Percentiles rank a stretch among this genome's conserved stretches.
Evolutionary conservation across 495 filamentous ascomycete genomes (phyloP).

Genomic region (Penicillium lividum): DNA sequence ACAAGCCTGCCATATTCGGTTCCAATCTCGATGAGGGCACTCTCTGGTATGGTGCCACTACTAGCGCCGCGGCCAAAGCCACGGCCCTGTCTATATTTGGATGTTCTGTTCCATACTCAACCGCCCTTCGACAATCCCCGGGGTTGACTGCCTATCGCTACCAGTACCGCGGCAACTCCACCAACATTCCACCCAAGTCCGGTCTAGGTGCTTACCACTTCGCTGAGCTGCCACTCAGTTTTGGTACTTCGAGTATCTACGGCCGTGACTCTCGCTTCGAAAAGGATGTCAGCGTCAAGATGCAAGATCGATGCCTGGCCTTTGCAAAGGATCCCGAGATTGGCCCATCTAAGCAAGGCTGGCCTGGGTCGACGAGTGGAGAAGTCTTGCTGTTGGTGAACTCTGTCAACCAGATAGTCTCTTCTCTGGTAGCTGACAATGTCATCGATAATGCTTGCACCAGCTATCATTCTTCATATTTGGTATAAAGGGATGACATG

Average conservation of each 20-base stretch:
- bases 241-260: neutral
- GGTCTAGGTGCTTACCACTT: neutral
- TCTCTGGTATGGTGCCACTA: neutral
- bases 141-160: neutral
- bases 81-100: neutral
- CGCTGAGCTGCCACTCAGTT: neutral
- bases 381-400: neutral
- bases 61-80: neutral
- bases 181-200: neutral
- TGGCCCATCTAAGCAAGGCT: neutral
- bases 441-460: slow-evolving; percentile 2
- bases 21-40: neutral
- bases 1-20: neutral
- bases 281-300: neutral
- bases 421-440: neutral
- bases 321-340: neutral
- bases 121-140: neutral
- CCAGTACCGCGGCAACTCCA: neutral
- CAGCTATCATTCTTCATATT: neutral
- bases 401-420: neutral
- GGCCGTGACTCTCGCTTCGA: neutral
- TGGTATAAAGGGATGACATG: neutral
- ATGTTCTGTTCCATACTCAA: neutral
- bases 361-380: neutral
- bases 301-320: neutral